These are phyloP conservation scores for Blastocystis sp. DNA, from an alignment of 352 stramenopile genomes.

Conservation along the genomic window DNA sequence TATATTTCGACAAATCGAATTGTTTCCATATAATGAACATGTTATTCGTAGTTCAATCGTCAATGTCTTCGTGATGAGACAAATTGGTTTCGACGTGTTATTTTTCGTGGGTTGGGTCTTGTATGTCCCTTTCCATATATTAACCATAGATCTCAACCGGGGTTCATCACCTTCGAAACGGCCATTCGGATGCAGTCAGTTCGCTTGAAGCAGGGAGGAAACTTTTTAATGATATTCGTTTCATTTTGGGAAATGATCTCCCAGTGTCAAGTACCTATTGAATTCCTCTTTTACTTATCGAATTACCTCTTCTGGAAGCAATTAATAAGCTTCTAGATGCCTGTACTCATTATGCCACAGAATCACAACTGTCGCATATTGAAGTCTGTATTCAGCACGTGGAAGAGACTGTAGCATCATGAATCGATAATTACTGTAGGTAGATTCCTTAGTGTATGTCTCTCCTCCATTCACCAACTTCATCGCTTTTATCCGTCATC, in stretches of 20 bases:
- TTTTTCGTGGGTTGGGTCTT: not conserved
- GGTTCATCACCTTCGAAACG: not conserved
- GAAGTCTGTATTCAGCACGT: not conserved
- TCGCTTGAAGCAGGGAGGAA: not conserved
- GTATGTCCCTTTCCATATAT: not conserved
- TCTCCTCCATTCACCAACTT: not conserved
- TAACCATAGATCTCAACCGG: not conserved
- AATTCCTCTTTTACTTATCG: not conserved
- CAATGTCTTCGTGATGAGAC: constrained; percentile 9
- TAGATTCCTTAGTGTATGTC: constrained; percentile 1
- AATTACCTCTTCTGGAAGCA: constrained; percentile 17
- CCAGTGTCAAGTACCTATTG: not conserved
- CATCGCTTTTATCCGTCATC: not conserved
- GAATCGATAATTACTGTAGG: not conserved
- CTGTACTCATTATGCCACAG: not conserved
- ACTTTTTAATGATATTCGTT: not conserved
- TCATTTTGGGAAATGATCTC: constrained; percentile 22
- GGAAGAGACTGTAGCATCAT: not conserved
- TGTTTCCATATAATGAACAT: not conserved
- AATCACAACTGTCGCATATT: not conserved
- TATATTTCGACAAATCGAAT: not conserved
- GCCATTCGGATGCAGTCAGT: not conserved
- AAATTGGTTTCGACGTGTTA: not conserved
- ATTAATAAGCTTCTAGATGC: constrained; percentile 11
- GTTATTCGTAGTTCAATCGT: constrained; percentile 6